phyloP scores from a whole-genome alignment of 2,329 filamentous ascomycete genomes.

The Escovopsis weberi region DNA sequence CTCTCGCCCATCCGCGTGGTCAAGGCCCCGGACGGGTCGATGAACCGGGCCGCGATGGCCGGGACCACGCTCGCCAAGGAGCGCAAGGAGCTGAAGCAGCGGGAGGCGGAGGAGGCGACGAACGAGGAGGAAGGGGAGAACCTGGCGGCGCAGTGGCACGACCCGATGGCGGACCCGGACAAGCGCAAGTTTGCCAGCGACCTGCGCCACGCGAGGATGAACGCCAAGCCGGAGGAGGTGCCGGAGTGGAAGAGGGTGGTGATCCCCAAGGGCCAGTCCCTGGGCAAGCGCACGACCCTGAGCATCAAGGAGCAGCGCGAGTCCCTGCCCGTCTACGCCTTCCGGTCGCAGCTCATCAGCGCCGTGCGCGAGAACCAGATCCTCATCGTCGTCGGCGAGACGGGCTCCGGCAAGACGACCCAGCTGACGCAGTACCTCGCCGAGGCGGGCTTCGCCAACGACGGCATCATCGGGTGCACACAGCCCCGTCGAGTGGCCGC shows the following conservation, averaged over 20 bases:
- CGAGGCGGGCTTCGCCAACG: slow-evolving; percentile 76
- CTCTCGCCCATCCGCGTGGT: slow-evolving; percentile 91
- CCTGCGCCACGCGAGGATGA: slow-evolving; percentile 51
- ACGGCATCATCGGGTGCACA: slow-evolving; percentile 87
- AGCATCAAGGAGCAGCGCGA: slow-evolving; percentile 93
- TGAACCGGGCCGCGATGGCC: slow-evolving; percentile 92
- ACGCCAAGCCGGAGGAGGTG: slow-evolving; percentile 45
- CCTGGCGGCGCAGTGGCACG: slow-evolving; percentile 83
- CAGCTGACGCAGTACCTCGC: slow-evolving; percentile 92
- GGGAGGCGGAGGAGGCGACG: slow-evolving; percentile 63
- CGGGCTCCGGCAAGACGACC: slow-evolving; percentile 93
- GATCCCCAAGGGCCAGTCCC: slow-evolving; percentile 61
- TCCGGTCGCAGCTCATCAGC: slow-evolving; percentile 74
- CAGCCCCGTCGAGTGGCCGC: slow-evolving; percentile 94
- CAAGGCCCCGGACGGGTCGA: slow-evolving; percentile 93
- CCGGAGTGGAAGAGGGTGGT: slow-evolving; percentile 89
- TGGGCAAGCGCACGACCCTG: slow-evolving; percentile 78
- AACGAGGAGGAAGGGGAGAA: slow-evolving; percentile 52
- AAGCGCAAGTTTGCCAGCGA: slow-evolving; percentile 83
- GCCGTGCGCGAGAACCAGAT: slow-evolving; percentile 81
- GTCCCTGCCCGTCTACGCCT: slow-evolving; percentile 74
- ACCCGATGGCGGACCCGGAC: slow-evolving; percentile 82
- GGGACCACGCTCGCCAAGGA: slow-evolving; percentile 82
- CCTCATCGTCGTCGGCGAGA: slow-evolving; percentile 92
- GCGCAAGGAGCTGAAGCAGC: slow-evolving; percentile 72